Base-by-base conservation (phyloP, 441 rosid species). In the Bruguiera hainesii region DNA sequence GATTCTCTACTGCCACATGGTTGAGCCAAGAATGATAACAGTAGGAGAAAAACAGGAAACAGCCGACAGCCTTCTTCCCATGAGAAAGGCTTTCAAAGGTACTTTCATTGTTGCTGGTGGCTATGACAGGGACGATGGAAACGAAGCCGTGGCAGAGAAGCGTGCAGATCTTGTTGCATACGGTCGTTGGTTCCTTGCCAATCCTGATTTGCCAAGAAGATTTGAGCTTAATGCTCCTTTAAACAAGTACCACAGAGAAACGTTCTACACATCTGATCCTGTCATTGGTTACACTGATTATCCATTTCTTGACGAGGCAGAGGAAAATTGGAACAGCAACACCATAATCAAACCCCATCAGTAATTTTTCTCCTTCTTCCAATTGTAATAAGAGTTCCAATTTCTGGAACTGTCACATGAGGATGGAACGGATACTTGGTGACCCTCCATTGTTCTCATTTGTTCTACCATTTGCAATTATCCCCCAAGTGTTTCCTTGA, bases 31-130 rank as follows among this genome's bases (percentile, higher is more conserved):
- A 56, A 65, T 75, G 76, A 39, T 51, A 31, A 58, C 55, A 0
- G 20, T 35, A n/a, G 69, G 15, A 0, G 72, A 51, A 23, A 42
- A 31, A 5, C 8, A 13, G 0, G 69, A 80, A 19, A 64, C 63
- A 7, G 56, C 20, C 8, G 49, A 61, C 1, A 65, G 71, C 5
- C 70, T 80, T 3, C 30, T 62, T 7, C 75, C 77, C 0, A 68
- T 80, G 75, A 69, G 79, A 49, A 71, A 71, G 19, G 79, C 76
- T 21, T 78, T 80, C 28, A 30, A 62, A 10, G 79, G 83, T 18
- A 79, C 80, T n/a, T 82, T 79, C 52, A 79, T 75, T 4, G 79
- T 69, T 1, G 76, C 77, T 0, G 78, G 81, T n/a, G 80, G 83
- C 6, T 79, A 77, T 53, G 3, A 49, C 1, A 75, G 72, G 52